Conservation (phyloP, 192 early-diverging fungal genomes). For the Backusella luteola region DNA sequence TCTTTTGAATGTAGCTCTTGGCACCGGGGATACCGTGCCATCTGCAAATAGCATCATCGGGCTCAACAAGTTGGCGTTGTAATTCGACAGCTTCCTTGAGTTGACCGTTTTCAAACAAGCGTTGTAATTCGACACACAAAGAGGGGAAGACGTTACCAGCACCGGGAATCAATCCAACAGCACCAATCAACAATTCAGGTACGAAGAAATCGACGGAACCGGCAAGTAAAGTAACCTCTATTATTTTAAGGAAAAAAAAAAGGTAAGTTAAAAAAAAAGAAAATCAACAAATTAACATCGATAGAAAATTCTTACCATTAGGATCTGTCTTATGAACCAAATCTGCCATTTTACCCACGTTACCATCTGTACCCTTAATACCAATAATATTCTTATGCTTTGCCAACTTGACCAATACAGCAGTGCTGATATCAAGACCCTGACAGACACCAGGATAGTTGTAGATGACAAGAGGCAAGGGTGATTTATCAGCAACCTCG, state of each 20-base stretch:
- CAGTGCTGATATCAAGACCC: constrained; percentile 31
- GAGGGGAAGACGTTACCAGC: constrained; percentile 27
- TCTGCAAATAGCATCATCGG: constrained; percentile 34
- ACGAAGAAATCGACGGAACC: constrained; percentile 38
- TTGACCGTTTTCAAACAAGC: constrained; percentile 26
- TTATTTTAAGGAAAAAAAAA: not conserved
- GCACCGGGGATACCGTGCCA: constrained; percentile 37
- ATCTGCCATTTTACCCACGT: constrained; percentile 40
- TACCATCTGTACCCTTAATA: constrained; percentile 40
- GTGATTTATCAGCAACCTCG: constrained; percentile 31
- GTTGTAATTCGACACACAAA: constrained; percentile 26
- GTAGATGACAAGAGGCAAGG: constrained; percentile 39
- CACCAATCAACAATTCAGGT: constrained; percentile 34
- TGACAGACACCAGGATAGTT: constrained; percentile 41
- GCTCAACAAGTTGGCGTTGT: constrained; percentile 30
- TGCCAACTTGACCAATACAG: constrained; percentile 15
- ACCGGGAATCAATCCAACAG: constrained; percentile 33
- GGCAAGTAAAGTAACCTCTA: constrained; percentile 36
- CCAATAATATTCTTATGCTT: constrained; percentile 36
- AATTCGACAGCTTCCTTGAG: constrained; percentile 25
- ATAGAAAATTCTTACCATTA: not conserved
- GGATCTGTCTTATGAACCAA: constrained; percentile 26
- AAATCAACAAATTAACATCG: too few species aligned
- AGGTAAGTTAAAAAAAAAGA: too few species aligned
- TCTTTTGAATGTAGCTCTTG: constrained; percentile 29